Percentiles rank a stretch among this genome's conserved stretches.
Conservation (phyloP, 352 stramenopile genomes). For the Aphanomyces invadans region DNA sequence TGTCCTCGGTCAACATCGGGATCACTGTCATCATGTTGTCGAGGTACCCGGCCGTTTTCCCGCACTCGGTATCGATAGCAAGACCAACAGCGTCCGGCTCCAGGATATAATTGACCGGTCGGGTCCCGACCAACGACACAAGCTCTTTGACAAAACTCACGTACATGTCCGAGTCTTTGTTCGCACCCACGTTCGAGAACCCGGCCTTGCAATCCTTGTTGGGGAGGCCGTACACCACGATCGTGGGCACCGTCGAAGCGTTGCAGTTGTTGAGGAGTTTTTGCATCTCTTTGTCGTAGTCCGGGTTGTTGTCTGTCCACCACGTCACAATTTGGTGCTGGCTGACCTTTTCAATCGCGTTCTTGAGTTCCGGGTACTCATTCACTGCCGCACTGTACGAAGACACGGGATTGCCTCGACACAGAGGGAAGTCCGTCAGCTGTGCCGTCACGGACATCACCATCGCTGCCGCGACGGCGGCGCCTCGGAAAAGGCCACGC, state of each 20-base stretch:
- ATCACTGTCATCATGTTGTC: slow-evolving; percentile 46
- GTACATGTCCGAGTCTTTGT: slow-evolving; percentile 41
- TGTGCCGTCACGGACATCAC: not conserved
- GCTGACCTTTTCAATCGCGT: slow-evolving; percentile 27
- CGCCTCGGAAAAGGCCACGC: not conserved
- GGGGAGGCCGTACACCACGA: slow-evolving; percentile 65
- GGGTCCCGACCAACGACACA: slow-evolving; percentile 33
- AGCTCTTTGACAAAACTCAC: slow-evolving; percentile 41
- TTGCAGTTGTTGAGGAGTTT: slow-evolving; percentile 28
- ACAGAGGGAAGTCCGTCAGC: not conserved
- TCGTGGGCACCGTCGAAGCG: slow-evolving; percentile 30
- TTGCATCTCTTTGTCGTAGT: slow-evolving; percentile 33
- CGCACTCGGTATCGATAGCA: slow-evolving; percentile 34
- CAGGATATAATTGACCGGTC: slow-evolving; percentile 60
- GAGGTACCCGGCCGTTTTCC: slow-evolving; percentile 33
- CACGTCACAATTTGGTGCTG: slow-evolving; percentile 41
- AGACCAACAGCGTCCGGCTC: slow-evolving; percentile 55
- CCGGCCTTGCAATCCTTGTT: slow-evolving; percentile 64
- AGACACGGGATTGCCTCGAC: not conserved
- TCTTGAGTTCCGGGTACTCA: slow-evolving; percentile 31
- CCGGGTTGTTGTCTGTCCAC: slow-evolving; percentile 46
- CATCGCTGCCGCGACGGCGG: not conserved
- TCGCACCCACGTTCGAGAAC: slow-evolving; percentile 32
- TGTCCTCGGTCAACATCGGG: slow-evolving; percentile 34
- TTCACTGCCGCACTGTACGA: not conserved